Evolutionary conservation across 2,329 filamentous ascomycete genomes (phyloP).

Genomic region (Aspergillus hortae): DNA sequence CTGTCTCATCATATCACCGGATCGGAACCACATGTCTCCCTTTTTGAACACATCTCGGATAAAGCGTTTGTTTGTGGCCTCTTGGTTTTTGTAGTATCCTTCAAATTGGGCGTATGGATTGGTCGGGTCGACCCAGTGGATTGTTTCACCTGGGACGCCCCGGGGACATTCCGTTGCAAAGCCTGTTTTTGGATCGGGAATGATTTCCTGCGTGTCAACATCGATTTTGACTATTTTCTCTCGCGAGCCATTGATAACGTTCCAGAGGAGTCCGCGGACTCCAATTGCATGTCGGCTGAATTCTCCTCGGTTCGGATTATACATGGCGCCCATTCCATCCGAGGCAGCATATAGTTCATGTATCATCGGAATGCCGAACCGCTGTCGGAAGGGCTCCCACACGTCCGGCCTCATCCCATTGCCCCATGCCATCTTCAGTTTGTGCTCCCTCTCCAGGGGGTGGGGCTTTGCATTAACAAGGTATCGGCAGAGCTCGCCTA

Average conservation of each 20-base stretch:
- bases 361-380: slow-evolving; percentile 37
- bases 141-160: background rate
- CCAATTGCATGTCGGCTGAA: background rate
- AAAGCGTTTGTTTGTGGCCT: slow-evolving; percentile 2
- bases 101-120: background rate
- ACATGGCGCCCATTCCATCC: slow-evolving; percentile 23
- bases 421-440: slow-evolving; percentile 22
- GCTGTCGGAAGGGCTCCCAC: slow-evolving; percentile 37
- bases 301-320: background rate
- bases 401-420: slow-evolving; percentile 43
- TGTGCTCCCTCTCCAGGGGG: slow-evolving; percentile 1
- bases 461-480: background rate
- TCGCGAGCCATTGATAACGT: background rate
- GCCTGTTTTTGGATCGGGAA: background rate
- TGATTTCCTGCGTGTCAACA: background rate
- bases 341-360: slow-evolving; percentile 40
- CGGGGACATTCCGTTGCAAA: background rate
- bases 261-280: background rate
- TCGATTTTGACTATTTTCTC: background rate
- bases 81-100: background rate
- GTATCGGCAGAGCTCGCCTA: slow-evolving; percentile 5
- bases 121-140: background rate
- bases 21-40: slow-evolving; percentile 6
- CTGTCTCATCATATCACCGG: slow-evolving; percentile 2
- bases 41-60: slow-evolving; percentile 1